phyloP scores from a whole-genome alignment of 768 basidiomycete species.

The Boletus speciosus region DNA sequence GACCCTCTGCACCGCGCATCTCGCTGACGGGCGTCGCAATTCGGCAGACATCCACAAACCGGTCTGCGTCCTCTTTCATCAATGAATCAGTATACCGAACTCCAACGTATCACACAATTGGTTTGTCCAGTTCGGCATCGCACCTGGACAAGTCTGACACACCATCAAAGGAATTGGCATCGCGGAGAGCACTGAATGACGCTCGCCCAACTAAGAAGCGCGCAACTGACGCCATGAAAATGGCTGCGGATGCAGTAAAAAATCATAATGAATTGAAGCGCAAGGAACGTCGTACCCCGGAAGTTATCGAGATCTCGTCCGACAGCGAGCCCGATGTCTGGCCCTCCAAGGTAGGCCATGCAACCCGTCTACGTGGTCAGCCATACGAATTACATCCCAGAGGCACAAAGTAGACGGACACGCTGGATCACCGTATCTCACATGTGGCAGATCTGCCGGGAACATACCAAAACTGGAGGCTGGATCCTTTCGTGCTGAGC shows the following conservation, averaged over 20 bases:
- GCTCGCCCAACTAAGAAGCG: slow-evolving; percentile 21
- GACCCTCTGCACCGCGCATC: background rate
- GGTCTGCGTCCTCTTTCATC: background rate
- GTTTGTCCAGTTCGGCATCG: slow-evolving; percentile 8
- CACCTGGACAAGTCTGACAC: slow-evolving; percentile 5
- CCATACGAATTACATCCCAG: slow-evolving; percentile 7
- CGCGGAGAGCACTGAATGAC: slow-evolving; percentile 12
- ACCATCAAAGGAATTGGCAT: slow-evolving; percentile 21
- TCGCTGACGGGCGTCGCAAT: background rate
- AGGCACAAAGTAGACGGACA: slow-evolving; percentile 17
- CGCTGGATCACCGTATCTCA: background rate
- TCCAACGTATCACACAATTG: slow-evolving; percentile 22
- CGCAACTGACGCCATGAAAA: slow-evolving; percentile 15
- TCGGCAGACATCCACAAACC: background rate
- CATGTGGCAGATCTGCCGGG: background rate
- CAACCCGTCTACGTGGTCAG: background rate
- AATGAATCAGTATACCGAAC: slow-evolving; percentile 13
- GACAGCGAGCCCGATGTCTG: slow-evolving; percentile 27
- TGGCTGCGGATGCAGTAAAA: slow-evolving; percentile 11
- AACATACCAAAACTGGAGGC: slow-evolving; percentile 4
- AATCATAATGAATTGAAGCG: slow-evolving; percentile 20
- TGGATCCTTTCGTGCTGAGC: background rate
- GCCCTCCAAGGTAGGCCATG: slow-evolving; percentile 20
- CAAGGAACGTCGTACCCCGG: slow-evolving; percentile 8
- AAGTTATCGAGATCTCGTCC: slow-evolving; percentile 28